Conservation (phyloP, 257 asterid genomes). For the Penstemon eatonii region DNA sequence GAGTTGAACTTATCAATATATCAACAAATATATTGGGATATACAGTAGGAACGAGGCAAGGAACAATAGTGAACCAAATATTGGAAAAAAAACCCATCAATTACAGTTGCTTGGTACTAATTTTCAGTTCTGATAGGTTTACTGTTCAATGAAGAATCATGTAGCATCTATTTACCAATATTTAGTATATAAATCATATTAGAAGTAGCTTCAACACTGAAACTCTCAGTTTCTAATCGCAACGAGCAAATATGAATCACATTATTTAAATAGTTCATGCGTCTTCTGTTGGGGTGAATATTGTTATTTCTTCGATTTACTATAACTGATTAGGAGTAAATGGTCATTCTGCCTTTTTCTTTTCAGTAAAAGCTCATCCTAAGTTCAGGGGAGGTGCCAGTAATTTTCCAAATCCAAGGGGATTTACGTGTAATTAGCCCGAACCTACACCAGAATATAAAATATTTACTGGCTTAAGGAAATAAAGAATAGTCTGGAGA, state of each 20-base stretch:
- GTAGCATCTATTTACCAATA: slow-evolving; percentile 17
- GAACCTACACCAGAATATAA: neutral
- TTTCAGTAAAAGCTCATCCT: too few relatives aligned
- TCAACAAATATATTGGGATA: neutral
- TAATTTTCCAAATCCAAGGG: neutral
- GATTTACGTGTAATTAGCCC: neutral
- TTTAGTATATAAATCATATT: slow-evolving; percentile 1
- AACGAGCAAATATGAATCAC: slow-evolving; percentile 7
- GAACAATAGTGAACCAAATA: neutral
- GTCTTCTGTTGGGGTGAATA: slow-evolving; percentile 10
- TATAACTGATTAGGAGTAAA: too few relatives aligned
- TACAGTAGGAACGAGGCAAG: neutral
- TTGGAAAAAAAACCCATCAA: too few relatives aligned
- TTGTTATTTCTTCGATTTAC: neutral
- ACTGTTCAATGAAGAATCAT: too few relatives aligned
- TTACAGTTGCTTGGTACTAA: too few relatives aligned
- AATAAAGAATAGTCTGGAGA: neutral
- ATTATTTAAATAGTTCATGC: neutral
- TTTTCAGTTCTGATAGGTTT: too few relatives aligned
- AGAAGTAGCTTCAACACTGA: neutral
- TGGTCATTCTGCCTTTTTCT: too few relatives aligned
- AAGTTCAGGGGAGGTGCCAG: too few relatives aligned
- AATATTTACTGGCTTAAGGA: neutral
- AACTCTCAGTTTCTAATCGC: slow-evolving; percentile 10
- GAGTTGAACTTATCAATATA: neutral